Base-by-base conservation (phyloP, 345 rosid genomes). In the Barbarea vulgaris region DNA sequence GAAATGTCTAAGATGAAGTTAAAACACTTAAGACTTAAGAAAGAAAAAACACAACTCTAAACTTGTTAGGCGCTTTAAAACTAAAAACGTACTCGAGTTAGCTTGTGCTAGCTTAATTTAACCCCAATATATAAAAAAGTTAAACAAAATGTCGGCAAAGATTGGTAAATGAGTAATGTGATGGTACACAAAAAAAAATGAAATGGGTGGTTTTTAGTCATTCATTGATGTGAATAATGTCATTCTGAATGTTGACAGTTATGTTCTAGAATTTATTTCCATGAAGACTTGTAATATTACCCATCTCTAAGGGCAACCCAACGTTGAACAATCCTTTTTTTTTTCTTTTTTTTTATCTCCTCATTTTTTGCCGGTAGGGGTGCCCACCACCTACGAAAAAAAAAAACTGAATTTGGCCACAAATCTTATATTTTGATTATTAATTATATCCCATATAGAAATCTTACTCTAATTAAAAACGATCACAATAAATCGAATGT, bases 181-280 rank as follows among this genome's bases (percentile, higher is more conserved):
- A 60, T 37, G 19, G 47, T 50, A 75, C 54, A 37, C 5, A 67
- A 0, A 34, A 75, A 48, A 44, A 11, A 9, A 66, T 36, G 24
- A 73, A 65, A 66, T 18, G 42, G 44, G 73, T 75, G 11, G 79
- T 73, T 76, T 67, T 75, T 34, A 58, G 78, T 67, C 67, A 58
- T 58, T 67, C 68, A 75, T 67, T 76, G 64, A 76, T 75, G 70
- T 69, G 75, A 76, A 69, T 69, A 55, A 72, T 69, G 70, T 70
- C 80, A 69, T 62, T 53, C 17, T 69, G 63, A 67, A 17, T 50
- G 68, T 68, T 61, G 74, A 41, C 79, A 52, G 55, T 76, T 27
- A 39, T 50, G 68, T 58, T 75, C 4, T 67, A 9, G 31, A 61
- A 69, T 76, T 76, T 53, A 69, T 53, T 61, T 69, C 64, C 17